Evolutionary conservation across 1,284 basidiomycete species (phyloP).

Genomic region (Taiwanofungus camphoratus): DNA sequence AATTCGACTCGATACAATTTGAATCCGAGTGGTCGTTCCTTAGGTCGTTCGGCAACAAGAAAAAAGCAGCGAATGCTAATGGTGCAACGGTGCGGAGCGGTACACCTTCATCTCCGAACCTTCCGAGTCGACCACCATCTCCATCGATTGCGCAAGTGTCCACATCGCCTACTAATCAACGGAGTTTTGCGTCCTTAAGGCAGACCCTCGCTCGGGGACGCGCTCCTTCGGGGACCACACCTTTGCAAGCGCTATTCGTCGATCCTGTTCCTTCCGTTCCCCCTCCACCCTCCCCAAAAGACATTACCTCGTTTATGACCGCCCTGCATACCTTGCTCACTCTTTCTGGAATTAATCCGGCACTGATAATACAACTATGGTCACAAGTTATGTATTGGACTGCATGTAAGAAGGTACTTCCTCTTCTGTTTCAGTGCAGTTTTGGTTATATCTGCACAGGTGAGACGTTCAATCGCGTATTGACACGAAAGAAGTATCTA

Average conservation of each 20-base stretch:
- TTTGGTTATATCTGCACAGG: conserved; percentile 40
- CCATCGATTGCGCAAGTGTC: conserved; percentile 35
- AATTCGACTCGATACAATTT: conserved; percentile 83
- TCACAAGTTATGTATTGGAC: conserved; percentile 96
- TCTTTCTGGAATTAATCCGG: conserved; percentile 89
- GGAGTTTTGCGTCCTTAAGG: conserved; percentile 57
- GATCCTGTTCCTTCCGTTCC: conserved; percentile 32
- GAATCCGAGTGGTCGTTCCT: conserved; percentile 96
- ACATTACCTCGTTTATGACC: conserved; percentile 79
- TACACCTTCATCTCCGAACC: conserved; percentile 39
- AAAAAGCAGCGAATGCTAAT: conserved; percentile 33
- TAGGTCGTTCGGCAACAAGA: conserved; percentile 73
- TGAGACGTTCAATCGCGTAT: conserved; percentile 92
- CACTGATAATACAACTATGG: conserved; percentile 85
- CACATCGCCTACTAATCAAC: conserved; percentile 34
- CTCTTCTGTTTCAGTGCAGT: conserved; percentile 12
- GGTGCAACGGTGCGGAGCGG: conserved; percentile 32
- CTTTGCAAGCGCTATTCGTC: conserved; percentile 46
- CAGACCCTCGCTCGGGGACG: conserved; percentile 53
- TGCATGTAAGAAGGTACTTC: conserved; percentile 49
- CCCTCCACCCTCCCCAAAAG: conserved; percentile 47
- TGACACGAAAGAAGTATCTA: conserved; percentile 89
- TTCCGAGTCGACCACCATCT: conserved; percentile 41
- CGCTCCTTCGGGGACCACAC: conserved; percentile 37
- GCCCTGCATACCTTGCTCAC: conserved; percentile 84